Percentiles rank a stretch among this genome's conserved stretches.
Evolutionary conservation across 116 monocot genomes (phyloP).

Genomic region (Trichopus zeylanicus): DNA sequence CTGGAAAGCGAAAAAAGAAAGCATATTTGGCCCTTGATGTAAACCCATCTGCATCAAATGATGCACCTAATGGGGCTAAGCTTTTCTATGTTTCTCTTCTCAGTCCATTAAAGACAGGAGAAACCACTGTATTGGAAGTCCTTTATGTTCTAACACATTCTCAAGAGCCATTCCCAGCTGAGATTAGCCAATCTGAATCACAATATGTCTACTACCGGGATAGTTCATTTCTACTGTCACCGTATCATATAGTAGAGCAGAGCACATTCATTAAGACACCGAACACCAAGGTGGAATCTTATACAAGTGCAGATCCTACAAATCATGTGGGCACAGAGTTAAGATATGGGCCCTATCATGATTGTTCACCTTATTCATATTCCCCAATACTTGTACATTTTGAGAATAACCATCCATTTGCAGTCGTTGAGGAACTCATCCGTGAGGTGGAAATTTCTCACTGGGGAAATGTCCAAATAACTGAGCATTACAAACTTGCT

Average conservation of each 20-base stretch:
- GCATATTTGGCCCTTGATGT: constrained; percentile 41
- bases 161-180: constrained; percentile 66
- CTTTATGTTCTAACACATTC: constrained; percentile 46
- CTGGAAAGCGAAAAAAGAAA: constrained; percentile 77
- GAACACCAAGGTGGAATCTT: constrained; percentile 60
- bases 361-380: constrained; percentile 53
- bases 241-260: constrained; percentile 65
- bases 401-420: constrained; percentile 86
- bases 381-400: constrained; percentile 73
- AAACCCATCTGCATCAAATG: constrained; percentile 22
- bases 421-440: constrained; percentile 77
- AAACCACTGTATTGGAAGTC: constrained; percentile 40
- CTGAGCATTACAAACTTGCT: constrained; percentile 59
- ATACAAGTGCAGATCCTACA: constrained; percentile 56
- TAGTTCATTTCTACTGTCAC: constrained; percentile 65
- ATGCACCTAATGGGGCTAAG: constrained; percentile 35
- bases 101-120: constrained; percentile 47
- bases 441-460: constrained; percentile 80
- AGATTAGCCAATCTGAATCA: constrained; percentile 69
- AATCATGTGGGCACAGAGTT: constrained; percentile 51
- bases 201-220: constrained; percentile 75
- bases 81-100: constrained; percentile 43
- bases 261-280: constrained; percentile 59
- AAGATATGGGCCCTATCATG: constrained; percentile 60
- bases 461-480: constrained; percentile 77